These are phyloP conservation scores for Apostasia shenzhenica DNA, from an alignment of 106 monocot genomes.

Conservation along the genomic window DNA sequence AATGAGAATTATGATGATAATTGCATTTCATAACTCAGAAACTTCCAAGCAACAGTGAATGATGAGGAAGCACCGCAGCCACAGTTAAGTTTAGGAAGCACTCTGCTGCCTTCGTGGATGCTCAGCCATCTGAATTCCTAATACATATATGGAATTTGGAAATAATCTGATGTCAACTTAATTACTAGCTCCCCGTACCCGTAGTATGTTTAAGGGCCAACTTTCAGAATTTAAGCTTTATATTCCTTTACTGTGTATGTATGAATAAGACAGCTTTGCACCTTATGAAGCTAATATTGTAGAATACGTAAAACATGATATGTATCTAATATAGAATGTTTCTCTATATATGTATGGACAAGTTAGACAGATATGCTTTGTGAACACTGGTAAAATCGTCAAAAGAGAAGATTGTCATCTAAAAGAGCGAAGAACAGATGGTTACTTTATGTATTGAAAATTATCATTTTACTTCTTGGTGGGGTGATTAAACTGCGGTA, in stretches of 20 bases:
- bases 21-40: conserved; percentile 9
- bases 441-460: too few species aligned
- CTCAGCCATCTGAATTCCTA: conserved; percentile 19
- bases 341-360: too few species aligned
- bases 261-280: background rate
- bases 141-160: background rate
- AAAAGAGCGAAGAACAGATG: too few species aligned
- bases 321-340: too few species aligned
- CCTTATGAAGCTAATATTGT: background rate
- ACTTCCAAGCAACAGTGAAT: conserved; percentile 12
- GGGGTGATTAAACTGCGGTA: too few species aligned
- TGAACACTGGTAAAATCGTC: too few species aligned
- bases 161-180: background rate
- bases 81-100: conserved; percentile 14
- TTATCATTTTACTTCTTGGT: too few species aligned
- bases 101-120: conserved; percentile 33
- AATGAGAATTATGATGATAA: background rate
- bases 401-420: too few species aligned
- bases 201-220: background rate
- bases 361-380: too few species aligned
- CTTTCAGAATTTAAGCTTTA: background rate
- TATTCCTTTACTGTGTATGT: background rate
- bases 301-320: too few species aligned
- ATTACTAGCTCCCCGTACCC: background rate
- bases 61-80: conserved; percentile 16